A percentile compares a stretch with the other conserved stretches of the same genome.
These are phyloP conservation scores for Panicum hallii DNA, from an alignment of 202 grass and related monocot genomes.

Conservation along the genomic window DNA sequence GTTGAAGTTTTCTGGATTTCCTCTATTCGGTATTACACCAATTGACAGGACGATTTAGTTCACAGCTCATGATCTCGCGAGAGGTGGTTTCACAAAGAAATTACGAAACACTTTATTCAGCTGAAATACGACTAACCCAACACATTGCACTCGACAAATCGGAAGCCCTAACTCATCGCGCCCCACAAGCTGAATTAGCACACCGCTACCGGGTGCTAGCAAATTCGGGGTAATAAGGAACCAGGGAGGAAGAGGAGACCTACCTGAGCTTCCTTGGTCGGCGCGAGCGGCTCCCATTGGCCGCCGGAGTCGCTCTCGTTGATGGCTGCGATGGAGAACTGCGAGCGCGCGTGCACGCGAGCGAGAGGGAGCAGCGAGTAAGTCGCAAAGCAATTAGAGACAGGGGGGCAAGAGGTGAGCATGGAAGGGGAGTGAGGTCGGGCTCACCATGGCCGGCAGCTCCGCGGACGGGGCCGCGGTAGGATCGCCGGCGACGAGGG, in stretches of 20 bases:
- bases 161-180: slow-evolving; percentile 52
- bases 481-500: slow-evolving; percentile 35
- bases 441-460: slow-evolving; percentile 62
- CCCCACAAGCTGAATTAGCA: slow-evolving; percentile 23
- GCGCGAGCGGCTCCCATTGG: slow-evolving; percentile 93
- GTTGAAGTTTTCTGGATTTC: slow-evolving; percentile 15
- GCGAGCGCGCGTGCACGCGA: slow-evolving; percentile 25
- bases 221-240: not conserved
- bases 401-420: not conserved
- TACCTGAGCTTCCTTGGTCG: slow-evolving; percentile 96
- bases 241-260: not conserved
- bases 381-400: slow-evolving; percentile 31
- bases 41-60: slow-evolving; percentile 10
- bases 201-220: not conserved
- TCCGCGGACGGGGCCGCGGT: slow-evolving; percentile 6
- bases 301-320: slow-evolving; percentile 77
- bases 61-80: not conserved
- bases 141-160: slow-evolving; percentile 26
- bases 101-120: not conserved
- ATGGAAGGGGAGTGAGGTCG: not conserved
- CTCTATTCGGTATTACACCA: not conserved
- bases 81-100: not conserved
- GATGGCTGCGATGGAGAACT: slow-evolving; percentile 99
- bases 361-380: not conserved
- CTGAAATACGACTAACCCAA: not conserved